A percentile compares a stretch with the other conserved stretches of the same genome.
Conservation (phyloP, 2,329 filamentous ascomycete species). For the Pseudonectria foliicola region DNA sequence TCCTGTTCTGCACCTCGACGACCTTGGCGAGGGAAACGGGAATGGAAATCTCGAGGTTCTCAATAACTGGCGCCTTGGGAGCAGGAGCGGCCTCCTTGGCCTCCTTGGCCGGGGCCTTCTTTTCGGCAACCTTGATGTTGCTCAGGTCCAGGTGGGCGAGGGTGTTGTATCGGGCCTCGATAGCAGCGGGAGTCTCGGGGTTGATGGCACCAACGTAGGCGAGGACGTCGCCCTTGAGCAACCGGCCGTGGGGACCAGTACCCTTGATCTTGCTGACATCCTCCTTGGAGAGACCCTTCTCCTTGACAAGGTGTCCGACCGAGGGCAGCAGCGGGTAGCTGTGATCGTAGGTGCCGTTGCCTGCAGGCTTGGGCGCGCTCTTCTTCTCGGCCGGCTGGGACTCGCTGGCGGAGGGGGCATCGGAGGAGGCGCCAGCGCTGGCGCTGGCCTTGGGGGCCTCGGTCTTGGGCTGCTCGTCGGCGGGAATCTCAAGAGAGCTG, state of each 20-base stretch:
- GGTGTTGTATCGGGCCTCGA: slow-evolving; percentile 66
- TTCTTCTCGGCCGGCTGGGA: slow-evolving; percentile 30
- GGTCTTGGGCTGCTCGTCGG: slow-evolving; percentile 58
- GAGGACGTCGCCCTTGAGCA: slow-evolving; percentile 93
- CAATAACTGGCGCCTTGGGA: slow-evolving; percentile 35
- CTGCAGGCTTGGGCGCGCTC: slow-evolving; percentile 27
- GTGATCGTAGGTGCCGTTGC: slow-evolving; percentile 52
- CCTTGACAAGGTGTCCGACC: slow-evolving; percentile 72
- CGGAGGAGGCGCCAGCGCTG: slow-evolving; percentile 9
- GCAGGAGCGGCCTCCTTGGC: slow-evolving; percentile 31
- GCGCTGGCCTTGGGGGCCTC: slow-evolving; percentile 42
- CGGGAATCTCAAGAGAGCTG: slow-evolving; percentile 64
- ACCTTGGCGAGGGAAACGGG: slow-evolving; percentile 75
- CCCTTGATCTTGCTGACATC: slow-evolving; percentile 77
- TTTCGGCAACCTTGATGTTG: slow-evolving; percentile 77
- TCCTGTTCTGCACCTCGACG: slow-evolving; percentile 70
- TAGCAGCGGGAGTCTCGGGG: slow-evolving; percentile 60
- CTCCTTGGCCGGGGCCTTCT: slow-evolving; percentile 35
- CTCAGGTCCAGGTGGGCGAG: slow-evolving; percentile 83
- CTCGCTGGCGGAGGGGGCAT: slow-evolving; percentile 21
- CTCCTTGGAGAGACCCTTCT: slow-evolving; percentile 67
- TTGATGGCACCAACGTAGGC: slow-evolving; percentile 78
- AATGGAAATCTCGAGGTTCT: slow-evolving; percentile 56
- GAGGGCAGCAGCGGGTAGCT: slow-evolving; percentile 74
- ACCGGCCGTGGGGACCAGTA: slow-evolving; percentile 77